phyloP scores from a whole-genome alignment of 768 basidiomycete genomes.

The Gautieria morchelliformis region DNA sequence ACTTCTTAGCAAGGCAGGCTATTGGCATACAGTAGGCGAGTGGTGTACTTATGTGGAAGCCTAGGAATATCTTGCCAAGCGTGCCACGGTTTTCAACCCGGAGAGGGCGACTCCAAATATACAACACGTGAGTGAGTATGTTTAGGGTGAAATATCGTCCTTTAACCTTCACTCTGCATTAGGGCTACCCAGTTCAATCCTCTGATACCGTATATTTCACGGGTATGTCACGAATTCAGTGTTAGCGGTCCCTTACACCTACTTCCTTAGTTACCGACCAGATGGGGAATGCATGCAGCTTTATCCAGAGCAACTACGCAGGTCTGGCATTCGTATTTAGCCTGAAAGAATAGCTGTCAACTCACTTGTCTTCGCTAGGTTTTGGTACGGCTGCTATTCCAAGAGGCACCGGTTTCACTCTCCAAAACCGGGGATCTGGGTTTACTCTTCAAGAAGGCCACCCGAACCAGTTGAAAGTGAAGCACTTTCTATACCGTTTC shows the following conservation, averaged over 20 bases:
- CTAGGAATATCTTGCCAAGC: constrained; percentile 73
- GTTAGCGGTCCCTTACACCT: neutral
- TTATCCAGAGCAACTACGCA: constrained; percentile 81
- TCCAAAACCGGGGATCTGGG: constrained; percentile 87
- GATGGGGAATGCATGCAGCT: constrained; percentile 86
- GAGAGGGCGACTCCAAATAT: constrained; percentile 53
- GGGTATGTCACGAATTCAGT: constrained; percentile 32
- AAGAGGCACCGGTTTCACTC: constrained; percentile 89
- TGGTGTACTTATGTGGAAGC: neutral
- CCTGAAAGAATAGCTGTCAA: neutral
- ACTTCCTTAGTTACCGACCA: constrained; percentile 57
- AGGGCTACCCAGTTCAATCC: constrained; percentile 77
- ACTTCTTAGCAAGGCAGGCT: constrained; percentile 69
- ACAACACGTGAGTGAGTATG: constrained; percentile 41
- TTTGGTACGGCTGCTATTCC: constrained; percentile 94
- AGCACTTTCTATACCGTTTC: neutral
- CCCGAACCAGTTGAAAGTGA: constrained; percentile 73
- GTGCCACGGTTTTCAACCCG: constrained; percentile 75
- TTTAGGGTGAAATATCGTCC: neutral
- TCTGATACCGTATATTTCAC: constrained; percentile 96
- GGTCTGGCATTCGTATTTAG: constrained; percentile 31
- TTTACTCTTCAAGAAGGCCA: constrained; percentile 76
- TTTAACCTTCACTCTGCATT: neutral
- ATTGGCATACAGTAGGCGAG: neutral
- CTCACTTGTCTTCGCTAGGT: constrained; percentile 30